These are phyloP conservation scores for Nepenthes gracilis DNA, from an alignment of 148 eudicot species.

Conservation along the genomic window DNA sequence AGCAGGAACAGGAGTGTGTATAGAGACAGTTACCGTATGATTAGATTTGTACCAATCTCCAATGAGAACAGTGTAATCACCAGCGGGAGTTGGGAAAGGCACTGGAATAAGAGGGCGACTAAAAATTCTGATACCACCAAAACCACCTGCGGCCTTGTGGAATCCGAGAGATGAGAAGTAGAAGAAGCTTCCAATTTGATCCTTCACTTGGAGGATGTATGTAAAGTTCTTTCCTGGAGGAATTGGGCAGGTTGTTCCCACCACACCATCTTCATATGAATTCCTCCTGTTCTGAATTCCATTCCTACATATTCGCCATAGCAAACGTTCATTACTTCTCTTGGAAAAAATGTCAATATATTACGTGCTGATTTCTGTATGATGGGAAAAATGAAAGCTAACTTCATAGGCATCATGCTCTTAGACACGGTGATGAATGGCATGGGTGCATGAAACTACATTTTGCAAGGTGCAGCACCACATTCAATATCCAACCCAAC, in stretches of 20 bases:
- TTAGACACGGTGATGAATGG: too few relatives aligned
- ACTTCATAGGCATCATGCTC: too few relatives aligned
- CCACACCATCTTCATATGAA: conserved; percentile 85
- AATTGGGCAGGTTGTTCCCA: conserved; percentile 95
- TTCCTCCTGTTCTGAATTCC: conserved; percentile 89
- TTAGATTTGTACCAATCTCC: conserved; percentile 90
- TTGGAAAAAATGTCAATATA: too few relatives aligned
- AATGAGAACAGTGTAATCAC: conserved; percentile 69
- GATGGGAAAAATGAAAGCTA: too few relatives aligned
- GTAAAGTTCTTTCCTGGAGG: conserved; percentile 95
- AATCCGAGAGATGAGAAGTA: conserved; percentile 85
- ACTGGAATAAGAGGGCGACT: conserved; percentile 86
- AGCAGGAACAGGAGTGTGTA: not conserved
- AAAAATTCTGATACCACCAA: conserved; percentile 79
- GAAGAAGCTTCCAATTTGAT: conserved; percentile 93
- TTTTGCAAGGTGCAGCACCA: too few relatives aligned
- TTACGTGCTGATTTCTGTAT: too few relatives aligned
- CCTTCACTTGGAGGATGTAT: conserved; percentile 88
- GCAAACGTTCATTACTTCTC: not conserved
- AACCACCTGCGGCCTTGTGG: conserved; percentile 96
- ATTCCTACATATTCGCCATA: conserved; percentile 31
- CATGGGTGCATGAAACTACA: too few relatives aligned
- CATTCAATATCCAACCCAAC: too few relatives aligned
- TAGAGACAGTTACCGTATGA: conserved; percentile 57
- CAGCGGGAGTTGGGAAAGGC: conserved; percentile 69